A percentile compares a stretch with the other conserved stretches of the same genome.
These are phyloP conservation scores for Phytopythium ostracodes DNA, from an alignment of 352 stramenopile species.

Conservation along the genomic window DNA sequence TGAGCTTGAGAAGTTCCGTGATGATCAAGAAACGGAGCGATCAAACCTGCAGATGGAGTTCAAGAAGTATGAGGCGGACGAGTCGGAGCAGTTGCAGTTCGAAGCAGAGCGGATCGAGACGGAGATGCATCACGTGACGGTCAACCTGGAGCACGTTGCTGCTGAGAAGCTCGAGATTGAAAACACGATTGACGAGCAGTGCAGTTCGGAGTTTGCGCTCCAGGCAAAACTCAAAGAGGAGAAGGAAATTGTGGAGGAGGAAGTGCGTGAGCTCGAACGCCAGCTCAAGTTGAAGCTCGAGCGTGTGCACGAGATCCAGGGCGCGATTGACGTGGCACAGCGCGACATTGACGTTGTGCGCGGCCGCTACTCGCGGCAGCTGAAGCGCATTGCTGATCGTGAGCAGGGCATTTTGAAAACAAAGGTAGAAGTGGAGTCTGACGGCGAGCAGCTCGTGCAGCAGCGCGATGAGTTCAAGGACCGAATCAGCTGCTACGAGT, in stretches of 20 bases:
- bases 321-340: constrained; percentile 66
- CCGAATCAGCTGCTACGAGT: constrained; percentile 45
- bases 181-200: constrained; percentile 70
- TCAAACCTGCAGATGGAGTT: constrained; percentile 43
- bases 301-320: constrained; percentile 54
- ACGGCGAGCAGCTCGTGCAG: constrained; percentile 52
- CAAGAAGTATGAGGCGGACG: constrained; percentile 58
- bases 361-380: constrained; percentile 63
- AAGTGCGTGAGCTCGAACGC: constrained; percentile 68
- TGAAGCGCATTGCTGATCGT: constrained; percentile 77
- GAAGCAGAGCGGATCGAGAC: constrained; percentile 71
- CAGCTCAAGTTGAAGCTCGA: constrained; percentile 59
- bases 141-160: constrained; percentile 64
- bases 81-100: constrained; percentile 76
- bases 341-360: constrained; percentile 75
- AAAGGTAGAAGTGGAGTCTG: constrained; percentile 67
- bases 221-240: constrained; percentile 53
- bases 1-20: constrained; percentile 72
- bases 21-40: constrained; percentile 61
- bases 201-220: constrained; percentile 52
- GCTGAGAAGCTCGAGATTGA: constrained; percentile 78
- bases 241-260: constrained; percentile 54
- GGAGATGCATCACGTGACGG: constrained; percentile 70
- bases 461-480: constrained; percentile 55
- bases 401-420: constrained; percentile 71